phyloP scores from a whole-genome alignment of 805 yeast genomes.

The Yarrowia hollandica region DNA sequence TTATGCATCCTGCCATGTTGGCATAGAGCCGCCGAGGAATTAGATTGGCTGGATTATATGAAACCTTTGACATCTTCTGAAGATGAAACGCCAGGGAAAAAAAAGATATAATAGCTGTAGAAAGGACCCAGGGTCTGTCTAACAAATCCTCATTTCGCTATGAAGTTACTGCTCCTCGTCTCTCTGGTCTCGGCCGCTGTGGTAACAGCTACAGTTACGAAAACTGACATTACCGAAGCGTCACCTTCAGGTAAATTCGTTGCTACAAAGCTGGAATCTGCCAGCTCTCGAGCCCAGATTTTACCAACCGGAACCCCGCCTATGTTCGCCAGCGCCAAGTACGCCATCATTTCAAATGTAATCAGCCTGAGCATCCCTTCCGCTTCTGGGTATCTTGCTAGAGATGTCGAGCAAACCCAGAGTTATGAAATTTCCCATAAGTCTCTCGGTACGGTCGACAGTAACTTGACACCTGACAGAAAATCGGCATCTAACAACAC shows the following conservation, averaged over 20 bases:
- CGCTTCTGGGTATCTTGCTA: not conserved
- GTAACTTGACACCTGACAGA: not conserved
- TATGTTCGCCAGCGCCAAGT: conserved; percentile 3
- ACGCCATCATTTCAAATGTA: not conserved
- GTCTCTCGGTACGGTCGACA: not conserved
- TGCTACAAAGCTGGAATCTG: not conserved
- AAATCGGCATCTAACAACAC: not conserved
- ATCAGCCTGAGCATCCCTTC: not conserved
- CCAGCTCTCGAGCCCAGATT: conserved; percentile 5
- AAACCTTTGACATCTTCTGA: not conserved
- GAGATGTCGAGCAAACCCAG: not conserved
- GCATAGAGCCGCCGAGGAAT: conserved; percentile 22
- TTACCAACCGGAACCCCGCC: not conserved
- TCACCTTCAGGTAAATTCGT: too few relatives aligned
- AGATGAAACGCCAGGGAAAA: not conserved
- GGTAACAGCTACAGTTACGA: not conserved
- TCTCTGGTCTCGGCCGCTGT: not conserved
- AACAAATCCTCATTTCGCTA: not conserved
- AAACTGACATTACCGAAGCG: too few relatives aligned
- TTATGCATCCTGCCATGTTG: conserved; percentile 5
- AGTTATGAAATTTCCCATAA: too few relatives aligned
- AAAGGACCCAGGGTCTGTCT: not conserved
- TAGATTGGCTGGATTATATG: not conserved
- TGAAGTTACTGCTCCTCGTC: not conserved
- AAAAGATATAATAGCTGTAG: not conserved